Base-by-base conservation (phyloP, 495 filamentous ascomycete species). In the Corynascus novoguineensis region DNA sequence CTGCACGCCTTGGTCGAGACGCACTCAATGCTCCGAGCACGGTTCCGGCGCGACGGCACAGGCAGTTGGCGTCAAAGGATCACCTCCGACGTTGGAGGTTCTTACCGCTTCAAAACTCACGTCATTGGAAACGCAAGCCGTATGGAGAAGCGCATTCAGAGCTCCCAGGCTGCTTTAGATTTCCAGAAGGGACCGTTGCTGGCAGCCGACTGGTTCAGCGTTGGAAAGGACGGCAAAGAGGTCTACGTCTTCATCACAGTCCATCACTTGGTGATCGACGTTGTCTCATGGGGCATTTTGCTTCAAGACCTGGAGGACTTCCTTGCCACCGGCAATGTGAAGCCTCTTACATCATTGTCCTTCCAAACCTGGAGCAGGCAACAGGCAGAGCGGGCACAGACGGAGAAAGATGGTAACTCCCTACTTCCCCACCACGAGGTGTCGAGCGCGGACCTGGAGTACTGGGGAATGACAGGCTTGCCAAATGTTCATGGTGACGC, bases 21-120 rank as follows among this genome's bases (percentile, higher is more conserved):
- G 0, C 84, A 87, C 58, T 80, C 83, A 0, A 86, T 87, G 83
- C 75, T 87, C 11, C 75, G 83, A 3, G 78, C 79, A 14, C 75
- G 83, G 3, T 85, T 84, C 60, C 61, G 64, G 4, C 60, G 67
- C 10, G 46, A 62, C 22, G 61, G 57, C 25, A 55, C 53, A 0
- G 55, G 17, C n/a, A 47, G 35, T 22, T 68, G 68, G 68, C 60
- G 60, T 4, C 67, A 70, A 48, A 79, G 51, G 6, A 58, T 71
- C 49, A 63, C 62, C 3, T 17, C 38, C 0, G 61, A 67, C 25
- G 46, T 58, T 22, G 37, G 27, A 12, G 53, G 53, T 1, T 68
- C 62, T 0, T 69, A 62, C 15, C 61, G 57, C 0, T 65, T 62
- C 60, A 62, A 61, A 44, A 64, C 62, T 6, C 60, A 64, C 54